phyloP scores from a whole-genome alignment of 805 yeast species.

The Candida oleophila region DNA sequence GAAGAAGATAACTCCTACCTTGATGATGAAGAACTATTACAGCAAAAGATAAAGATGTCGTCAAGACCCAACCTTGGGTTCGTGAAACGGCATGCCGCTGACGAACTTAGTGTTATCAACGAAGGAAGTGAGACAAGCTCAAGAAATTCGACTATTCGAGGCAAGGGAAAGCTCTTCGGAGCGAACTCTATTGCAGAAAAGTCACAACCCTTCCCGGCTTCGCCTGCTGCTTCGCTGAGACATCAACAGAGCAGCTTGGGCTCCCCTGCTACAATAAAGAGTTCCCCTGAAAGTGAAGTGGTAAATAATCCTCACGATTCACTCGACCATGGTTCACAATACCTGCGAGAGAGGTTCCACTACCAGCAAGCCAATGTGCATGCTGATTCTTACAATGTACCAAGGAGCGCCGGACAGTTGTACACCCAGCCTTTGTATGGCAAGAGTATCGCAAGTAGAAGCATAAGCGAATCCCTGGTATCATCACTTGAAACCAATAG shows the following conservation, averaged over 20 bases:
- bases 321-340: too few species aligned
- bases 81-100: constrained; percentile 11
- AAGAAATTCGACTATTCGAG: constrained; percentile 27
- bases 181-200: not conserved
- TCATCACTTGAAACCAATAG: constrained; percentile 39
- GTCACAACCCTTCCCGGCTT: not conserved
- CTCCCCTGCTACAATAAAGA: constrained; percentile 1
- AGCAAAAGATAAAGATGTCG: constrained; percentile 1
- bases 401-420: not conserved
- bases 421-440: not conserved
- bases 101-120: constrained; percentile 43
- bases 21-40: not conserved
- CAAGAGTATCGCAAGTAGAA: constrained; percentile 13
- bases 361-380: too few species aligned
- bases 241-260: not conserved
- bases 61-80: not conserved
- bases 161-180: not conserved
- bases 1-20: constrained; percentile 12
- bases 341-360: too few species aligned
- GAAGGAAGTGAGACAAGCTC: constrained; percentile 31
- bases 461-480: constrained; percentile 37
- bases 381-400: not conserved
- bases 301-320: not conserved
- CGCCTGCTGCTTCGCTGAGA: not conserved
- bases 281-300: not conserved